Conservation (phyloP, 2,329 filamentous ascomycete genomes). For the Dactylellina sp. region DNA sequence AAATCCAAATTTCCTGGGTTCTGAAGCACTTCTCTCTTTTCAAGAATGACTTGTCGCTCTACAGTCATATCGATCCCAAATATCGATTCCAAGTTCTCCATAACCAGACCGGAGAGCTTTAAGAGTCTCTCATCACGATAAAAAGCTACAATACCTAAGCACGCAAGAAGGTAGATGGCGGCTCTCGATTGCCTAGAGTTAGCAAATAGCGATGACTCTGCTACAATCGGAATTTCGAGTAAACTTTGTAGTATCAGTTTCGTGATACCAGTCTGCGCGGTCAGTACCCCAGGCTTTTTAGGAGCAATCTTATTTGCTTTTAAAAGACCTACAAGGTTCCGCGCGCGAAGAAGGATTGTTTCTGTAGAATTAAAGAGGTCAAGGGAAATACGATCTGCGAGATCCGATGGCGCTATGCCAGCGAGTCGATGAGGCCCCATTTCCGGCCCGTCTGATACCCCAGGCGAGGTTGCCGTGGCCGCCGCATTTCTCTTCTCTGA, state of each 20-base stretch:
- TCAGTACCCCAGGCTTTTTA: conserved; percentile 38
- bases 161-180: conserved; percentile 17
- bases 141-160: conserved; percentile 39
- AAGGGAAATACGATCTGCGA: conserved; percentile 19
- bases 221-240: conserved; percentile 28
- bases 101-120: conserved; percentile 9
- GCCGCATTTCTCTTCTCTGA: not conserved
- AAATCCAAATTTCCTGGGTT: conserved; percentile 45
- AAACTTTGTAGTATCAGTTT: conserved; percentile 27
- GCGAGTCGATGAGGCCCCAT: conserved; percentile 1
- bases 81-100: conserved; percentile 8
- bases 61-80: conserved; percentile 19
- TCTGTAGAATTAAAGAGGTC: conserved; percentile 35
- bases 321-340: conserved; percentile 38
- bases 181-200: conserved; percentile 18
- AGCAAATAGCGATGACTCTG: conserved; percentile 6
- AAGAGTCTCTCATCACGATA: conserved; percentile 39
- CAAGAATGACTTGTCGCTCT: conserved; percentile 13
- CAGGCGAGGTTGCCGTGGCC: not conserved
- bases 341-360: conserved; percentile 27
- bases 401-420: conserved; percentile 2
- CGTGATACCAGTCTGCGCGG: conserved; percentile 27
- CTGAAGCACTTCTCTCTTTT: conserved; percentile 13
- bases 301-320: conserved; percentile 43
- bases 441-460: not conserved